Conservation (phyloP, 129 eudicot genomes). For the Lactuca saligna region DNA sequence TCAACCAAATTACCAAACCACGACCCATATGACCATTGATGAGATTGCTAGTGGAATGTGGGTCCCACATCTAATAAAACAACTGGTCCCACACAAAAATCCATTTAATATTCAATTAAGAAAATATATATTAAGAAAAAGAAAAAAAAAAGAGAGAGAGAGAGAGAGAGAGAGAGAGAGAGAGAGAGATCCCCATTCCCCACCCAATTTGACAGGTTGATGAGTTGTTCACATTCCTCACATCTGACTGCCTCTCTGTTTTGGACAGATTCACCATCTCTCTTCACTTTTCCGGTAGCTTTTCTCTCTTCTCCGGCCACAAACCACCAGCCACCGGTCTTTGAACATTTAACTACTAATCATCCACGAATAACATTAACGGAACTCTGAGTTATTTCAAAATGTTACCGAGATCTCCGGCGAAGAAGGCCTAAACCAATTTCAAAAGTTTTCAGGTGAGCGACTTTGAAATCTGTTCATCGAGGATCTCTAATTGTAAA, state of each 20-base stretch:
- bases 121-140: not conserved
- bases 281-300: constrained; percentile 19
- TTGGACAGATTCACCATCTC: constrained; percentile 25
- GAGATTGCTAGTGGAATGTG: constrained; percentile 19
- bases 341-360: not conserved
- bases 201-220: constrained; percentile 26
- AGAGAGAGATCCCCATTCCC: constrained; percentile 27
- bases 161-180: constrained; percentile 22
- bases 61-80: constrained; percentile 3
- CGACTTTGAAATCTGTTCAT: not conserved
- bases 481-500: constrained; percentile 9
- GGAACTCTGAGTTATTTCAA: constrained; percentile 1
- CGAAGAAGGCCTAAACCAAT: constrained; percentile 1
- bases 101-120: not conserved
- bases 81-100: not conserved
- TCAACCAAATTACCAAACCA: constrained; percentile 11
- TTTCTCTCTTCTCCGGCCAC: constrained; percentile 19
- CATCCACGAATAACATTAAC: not conserved
- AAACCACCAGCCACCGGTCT: constrained; percentile 1
- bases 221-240: constrained; percentile 39
- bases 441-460: constrained; percentile 28
- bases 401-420: not conserved
- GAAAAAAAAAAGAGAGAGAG: not conserved
- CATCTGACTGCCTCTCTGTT: constrained; percentile 32
- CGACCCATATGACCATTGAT: constrained; percentile 4